Percentiles rank a stretch among this genome's conserved stretches.
Conservation (phyloP, 139 green algal species). For the Chlamydomonas asymmetrica region DNA sequence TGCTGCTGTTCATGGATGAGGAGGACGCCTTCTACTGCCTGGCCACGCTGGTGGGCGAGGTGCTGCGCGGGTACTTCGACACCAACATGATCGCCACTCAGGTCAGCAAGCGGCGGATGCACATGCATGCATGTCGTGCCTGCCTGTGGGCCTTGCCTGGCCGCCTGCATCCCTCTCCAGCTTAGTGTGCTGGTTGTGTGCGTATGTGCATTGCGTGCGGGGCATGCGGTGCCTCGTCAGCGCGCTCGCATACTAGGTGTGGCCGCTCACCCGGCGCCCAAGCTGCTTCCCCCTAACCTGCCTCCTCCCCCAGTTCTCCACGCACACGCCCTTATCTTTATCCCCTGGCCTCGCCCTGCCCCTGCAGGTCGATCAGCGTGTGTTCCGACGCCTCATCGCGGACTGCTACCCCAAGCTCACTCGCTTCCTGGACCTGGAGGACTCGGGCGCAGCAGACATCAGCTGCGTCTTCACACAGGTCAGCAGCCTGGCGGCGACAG, state of each 20-base stretch:
- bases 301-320: too few relatives aligned
- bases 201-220: too few relatives aligned
- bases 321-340: not conserved
- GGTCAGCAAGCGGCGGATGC: slow-evolving; percentile 55
- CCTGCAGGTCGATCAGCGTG: slow-evolving; percentile 68
- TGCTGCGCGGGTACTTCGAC: slow-evolving; percentile 81
- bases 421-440: slow-evolving; percentile 52
- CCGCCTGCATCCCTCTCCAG: too few relatives aligned
- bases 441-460: slow-evolving; percentile 63
- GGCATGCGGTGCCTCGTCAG: too few relatives aligned
- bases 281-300: too few relatives aligned
- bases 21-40: slow-evolving; percentile 92
- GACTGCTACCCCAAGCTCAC: slow-evolving; percentile 60
- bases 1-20: slow-evolving; percentile 88
- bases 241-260: too few relatives aligned
- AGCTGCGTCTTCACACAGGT: slow-evolving; percentile 51
- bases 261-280: too few relatives aligned
- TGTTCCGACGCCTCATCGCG: slow-evolving; percentile 64
- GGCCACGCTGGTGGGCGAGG: slow-evolving; percentile 67
- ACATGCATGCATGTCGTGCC: too few relatives aligned
- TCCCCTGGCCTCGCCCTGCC: not conserved
- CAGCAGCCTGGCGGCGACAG: too few relatives aligned
- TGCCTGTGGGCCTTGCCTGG: too few relatives aligned
- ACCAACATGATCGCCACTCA: slow-evolving; percentile 76
- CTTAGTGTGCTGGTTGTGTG: too few relatives aligned